Base-by-base conservation (phyloP, 176 grass and related monocot species). In the Oryza meridionalis region DNA sequence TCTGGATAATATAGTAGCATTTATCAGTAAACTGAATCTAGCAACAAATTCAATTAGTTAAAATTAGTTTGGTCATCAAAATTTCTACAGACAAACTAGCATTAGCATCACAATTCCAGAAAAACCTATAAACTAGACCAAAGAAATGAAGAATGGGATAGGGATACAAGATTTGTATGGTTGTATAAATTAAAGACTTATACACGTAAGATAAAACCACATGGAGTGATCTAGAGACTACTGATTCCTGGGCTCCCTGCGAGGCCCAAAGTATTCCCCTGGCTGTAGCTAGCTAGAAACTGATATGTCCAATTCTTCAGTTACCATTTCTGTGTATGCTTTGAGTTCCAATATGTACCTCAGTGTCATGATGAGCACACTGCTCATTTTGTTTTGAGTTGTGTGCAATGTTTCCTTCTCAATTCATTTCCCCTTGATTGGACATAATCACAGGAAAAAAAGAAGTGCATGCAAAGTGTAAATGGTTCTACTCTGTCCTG, bases 1-100 rank as follows among this genome's bases (percentile, higher is more conserved):
- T 95, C 96, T 98, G 85, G 38, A 87, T 46, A 89, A 63, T 82
- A 49, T 2, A 69, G 46, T 65, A 86, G 26, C 31, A 76, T 80
- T 37, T 58, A n/a, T 55, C 40, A 86, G 53, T 83, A 79, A 82
- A 63, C 25, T 44, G 17, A 77, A 91, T 9, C 11, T 69, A 51
- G 42, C 64, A 38, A 75, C 9, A 11, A 80, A 51, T 63, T 65
- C 6, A 53, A 38, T 33, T 65, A 45, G 37, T 37, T 87, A 55
- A 35, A 53, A 38, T 19, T 55, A 45, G 35, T 59, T 87, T 73
- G 44, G 17, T 32, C 27, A 78, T 47, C 7, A 4, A 50, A 27
- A 58, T 73, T 73, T 67, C 3, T 72, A 44, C 13, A 63, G 2
- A 61, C 1, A 73, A 71, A 69, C 43, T 77, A 85, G 38, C 53